A percentile compares a stretch with the other conserved stretches of the same genome.
These are phyloP conservation scores for Phoma sp. DNA, from an alignment of 2,329 filamentous ascomycete genomes.

Conservation along the genomic window DNA sequence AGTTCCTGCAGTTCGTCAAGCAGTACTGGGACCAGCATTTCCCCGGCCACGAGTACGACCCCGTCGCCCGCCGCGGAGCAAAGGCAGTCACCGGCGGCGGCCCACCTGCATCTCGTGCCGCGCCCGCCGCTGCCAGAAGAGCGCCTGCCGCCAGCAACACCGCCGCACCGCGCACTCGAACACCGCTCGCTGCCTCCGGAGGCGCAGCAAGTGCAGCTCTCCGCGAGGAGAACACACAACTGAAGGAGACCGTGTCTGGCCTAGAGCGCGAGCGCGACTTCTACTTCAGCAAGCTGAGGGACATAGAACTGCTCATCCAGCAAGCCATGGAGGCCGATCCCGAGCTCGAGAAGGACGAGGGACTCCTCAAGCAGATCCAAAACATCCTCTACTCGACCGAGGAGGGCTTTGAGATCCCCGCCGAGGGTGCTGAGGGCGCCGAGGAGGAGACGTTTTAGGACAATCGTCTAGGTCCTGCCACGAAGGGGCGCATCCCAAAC, in stretches of 20 bases:
- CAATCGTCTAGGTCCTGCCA: not conserved
- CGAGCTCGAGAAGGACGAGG: conserved; percentile 91
- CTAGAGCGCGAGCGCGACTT: conserved; percentile 97
- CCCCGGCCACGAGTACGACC: conserved; percentile 96
- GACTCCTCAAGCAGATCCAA: conserved; percentile 94
- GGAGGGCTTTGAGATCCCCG: conserved; percentile 81
- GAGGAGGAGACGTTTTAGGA: conserved; percentile 69
- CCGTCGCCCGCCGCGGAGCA: conserved; percentile 77
- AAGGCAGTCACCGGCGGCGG: conserved; percentile 60
- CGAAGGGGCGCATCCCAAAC: not conserved
- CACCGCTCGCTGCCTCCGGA: conserved; percentile 49
- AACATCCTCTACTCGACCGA: conserved; percentile 97
- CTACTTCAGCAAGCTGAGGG: conserved; percentile 97
- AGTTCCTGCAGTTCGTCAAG: conserved; percentile 98
- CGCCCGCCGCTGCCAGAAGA: conserved; percentile 58
- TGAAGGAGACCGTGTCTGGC: conserved; percentile 95
- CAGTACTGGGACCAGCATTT: conserved; percentile 98
- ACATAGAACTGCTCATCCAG: conserved; percentile 95
- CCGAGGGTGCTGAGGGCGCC: conserved; percentile 70
- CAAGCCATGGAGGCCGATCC: conserved; percentile 91
- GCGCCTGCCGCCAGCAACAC: conserved; percentile 50
- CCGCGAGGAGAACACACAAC: conserved; percentile 81
- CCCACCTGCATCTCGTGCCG: conserved; percentile 57
- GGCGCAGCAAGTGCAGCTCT: conserved; percentile 73
- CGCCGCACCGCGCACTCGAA: conserved; percentile 50